Conservation (phyloP, 306 rosid species). For the Amphicarpaea edgeworthii region DNA sequence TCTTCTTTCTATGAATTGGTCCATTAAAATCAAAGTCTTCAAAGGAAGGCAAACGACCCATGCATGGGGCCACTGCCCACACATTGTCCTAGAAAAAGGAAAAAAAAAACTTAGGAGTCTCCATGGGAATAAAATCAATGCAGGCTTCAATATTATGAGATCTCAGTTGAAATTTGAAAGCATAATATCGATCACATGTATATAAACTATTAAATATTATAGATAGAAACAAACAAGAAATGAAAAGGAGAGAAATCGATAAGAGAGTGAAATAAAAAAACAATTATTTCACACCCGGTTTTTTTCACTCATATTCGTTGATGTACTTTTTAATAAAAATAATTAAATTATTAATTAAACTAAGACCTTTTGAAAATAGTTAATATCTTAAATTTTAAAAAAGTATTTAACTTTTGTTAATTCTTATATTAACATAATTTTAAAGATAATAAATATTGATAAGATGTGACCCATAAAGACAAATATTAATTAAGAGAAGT, state of each 20-base stretch:
- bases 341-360: too few species aligned
- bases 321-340: too few species aligned
- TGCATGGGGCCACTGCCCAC: constrained; percentile 26
- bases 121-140: constrained; percentile 13
- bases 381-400: background rate
- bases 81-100: background rate
- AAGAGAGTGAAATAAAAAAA: too few species aligned
- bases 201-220: background rate
- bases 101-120: background rate
- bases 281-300: too few species aligned
- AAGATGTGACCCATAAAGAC: background rate
- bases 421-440: background rate
- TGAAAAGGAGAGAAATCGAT: too few species aligned
- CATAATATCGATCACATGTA: background rate
- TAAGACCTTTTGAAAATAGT: background rate
- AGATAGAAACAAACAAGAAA: background rate
- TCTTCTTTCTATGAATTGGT: constrained; percentile 11
- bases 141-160: constrained; percentile 7
- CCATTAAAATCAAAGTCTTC: background rate
- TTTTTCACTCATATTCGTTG: too few species aligned
- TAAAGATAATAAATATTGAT: background rate
- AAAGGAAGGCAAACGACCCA: background rate
- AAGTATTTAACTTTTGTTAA: background rate
- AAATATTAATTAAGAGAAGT: too few species aligned
- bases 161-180: constrained; percentile 49